These are phyloP conservation scores for Starmerella lactis-condensi DNA, from an alignment of 805 yeast genomes.

Conservation along the genomic window DNA sequence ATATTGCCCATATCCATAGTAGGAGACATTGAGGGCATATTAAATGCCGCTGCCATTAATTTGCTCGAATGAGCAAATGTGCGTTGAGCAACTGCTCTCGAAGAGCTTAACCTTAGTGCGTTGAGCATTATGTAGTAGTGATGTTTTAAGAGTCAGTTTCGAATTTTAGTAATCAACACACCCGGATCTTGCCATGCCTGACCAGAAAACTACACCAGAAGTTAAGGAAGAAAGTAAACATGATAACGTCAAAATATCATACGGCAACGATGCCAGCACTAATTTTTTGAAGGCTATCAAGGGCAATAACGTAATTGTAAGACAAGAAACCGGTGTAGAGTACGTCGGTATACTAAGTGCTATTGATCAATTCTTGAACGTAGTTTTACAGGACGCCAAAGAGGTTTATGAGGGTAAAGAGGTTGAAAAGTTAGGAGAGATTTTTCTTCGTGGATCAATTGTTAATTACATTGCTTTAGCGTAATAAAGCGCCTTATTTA, in stretches of 20 bases:
- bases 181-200: no score
- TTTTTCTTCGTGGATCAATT: conserved; percentile 72
- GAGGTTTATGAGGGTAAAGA: conserved; percentile 39
- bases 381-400: conserved; percentile 59
- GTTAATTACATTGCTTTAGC: conserved; percentile 21
- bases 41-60: no score
- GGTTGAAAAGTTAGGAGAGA: conserved; percentile 48
- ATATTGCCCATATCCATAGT: conserved; percentile 95
- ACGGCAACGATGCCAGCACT: conserved; percentile 17
- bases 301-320: conserved; percentile 65
- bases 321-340: conserved; percentile 70
- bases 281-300: conserved; percentile 56
- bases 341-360: conserved; percentile 65
- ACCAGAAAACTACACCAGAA: no score
- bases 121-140: no score
- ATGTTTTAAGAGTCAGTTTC: no score
- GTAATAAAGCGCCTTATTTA: no score
- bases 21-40: conserved; percentile 98
- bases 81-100: no score
- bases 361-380: conserved; percentile 93
- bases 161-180: no score
- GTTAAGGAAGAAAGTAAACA: no score
- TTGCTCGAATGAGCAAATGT: no score
- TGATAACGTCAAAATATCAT: no score
- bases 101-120: no score